These are phyloP conservation scores for Aureobasidium sp. DNA, from an alignment of 2,329 filamentous ascomycete genomes.

Conservation along the genomic window DNA sequence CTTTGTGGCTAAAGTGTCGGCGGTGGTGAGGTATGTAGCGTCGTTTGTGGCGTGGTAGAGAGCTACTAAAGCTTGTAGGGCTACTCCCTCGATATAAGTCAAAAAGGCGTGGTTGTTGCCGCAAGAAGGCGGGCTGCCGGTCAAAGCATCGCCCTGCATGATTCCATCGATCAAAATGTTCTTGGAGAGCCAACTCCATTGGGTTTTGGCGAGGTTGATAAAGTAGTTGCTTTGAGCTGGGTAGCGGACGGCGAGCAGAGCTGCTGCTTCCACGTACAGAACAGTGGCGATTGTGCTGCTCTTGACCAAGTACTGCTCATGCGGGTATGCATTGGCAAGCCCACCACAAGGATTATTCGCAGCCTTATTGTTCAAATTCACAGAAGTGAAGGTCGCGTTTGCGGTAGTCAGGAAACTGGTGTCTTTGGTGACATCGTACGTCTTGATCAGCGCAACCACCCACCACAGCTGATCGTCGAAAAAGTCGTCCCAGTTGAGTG, in stretches of 20 bases:
- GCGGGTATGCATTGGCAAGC: constrained; percentile 37
- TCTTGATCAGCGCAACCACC: constrained; percentile 48
- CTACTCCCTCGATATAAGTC: constrained; percentile 56
- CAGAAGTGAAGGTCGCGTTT: constrained; percentile 39
- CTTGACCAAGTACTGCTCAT: constrained; percentile 36
- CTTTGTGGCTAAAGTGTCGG: constrained; percentile 31
- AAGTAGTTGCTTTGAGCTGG: constrained; percentile 34
- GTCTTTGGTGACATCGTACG: constrained; percentile 47
- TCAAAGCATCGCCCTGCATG: constrained; percentile 14
- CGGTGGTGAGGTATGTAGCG: constrained; percentile 29
- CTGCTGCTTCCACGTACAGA: constrained; percentile 49
- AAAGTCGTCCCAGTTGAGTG: constrained; percentile 27
- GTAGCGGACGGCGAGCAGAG: constrained; percentile 49
- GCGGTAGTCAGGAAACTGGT: constrained; percentile 22
- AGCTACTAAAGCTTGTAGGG: constrained; percentile 53
- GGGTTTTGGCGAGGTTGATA: constrained; percentile 39
- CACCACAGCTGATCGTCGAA: constrained; percentile 52
- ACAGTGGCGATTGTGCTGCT: constrained; percentile 52
- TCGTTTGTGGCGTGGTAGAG: constrained; percentile 36
- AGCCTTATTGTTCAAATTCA: constrained; percentile 38
- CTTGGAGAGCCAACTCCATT: constrained; percentile 47
- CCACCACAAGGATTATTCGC: constrained; percentile 37
- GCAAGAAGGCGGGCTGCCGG: constrained; percentile 37
- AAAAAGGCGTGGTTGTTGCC: constrained; percentile 42
- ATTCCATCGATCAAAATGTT: constrained; percentile 51